Base-by-base conservation (phyloP, 2,329 filamentous ascomycete species). In the Fusarium lyarnte region DNA sequence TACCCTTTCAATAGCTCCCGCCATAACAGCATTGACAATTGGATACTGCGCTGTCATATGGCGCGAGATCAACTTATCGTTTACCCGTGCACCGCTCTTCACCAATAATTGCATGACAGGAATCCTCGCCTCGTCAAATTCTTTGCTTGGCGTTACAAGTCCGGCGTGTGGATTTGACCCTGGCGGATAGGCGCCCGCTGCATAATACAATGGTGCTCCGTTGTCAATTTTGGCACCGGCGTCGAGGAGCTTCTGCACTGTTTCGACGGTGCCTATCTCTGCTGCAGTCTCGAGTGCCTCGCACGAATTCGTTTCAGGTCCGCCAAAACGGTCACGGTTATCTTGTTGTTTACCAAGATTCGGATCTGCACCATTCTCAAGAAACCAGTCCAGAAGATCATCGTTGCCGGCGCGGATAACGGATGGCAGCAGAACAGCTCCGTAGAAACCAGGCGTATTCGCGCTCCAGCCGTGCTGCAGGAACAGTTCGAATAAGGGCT, bases 321-420 rank as follows among this genome's bases (percentile, higher is more conserved):
- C 58, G 17, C 73, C 73, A n/a, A 52, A 33, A 12, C 63, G 63
- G 33, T 75, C 60, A 6, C 52, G 47, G 17, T 61, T 55, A 3
- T 72, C 53, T 8, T 58, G 49, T 13, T 75, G 70, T 1, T 11
- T 14, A 8, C 70, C 74, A 6, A 76, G 35, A 33, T 76, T 75
- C 6, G 74, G 68, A 43, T 76, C 52, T 29, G 74, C 74, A 4
- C 68, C 68, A 5, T 73, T 62, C 12, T 53, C 41, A 1, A 76
- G 68, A n/a, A 76, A 76, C 74, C 74, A 76, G 13, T 63, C 36
- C 10, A 76, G 46, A 6, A 76, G 60, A 11, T 8, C 5, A 21
- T 29, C 42, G 4, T 75, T 53, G 4, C 59, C 41, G 6, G 14
- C 9, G 8, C 21, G n/a, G 4, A 76, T 52, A 16, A 75, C 29